Percentiles rank a stretch among this genome's conserved stretches.
Evolutionary conservation across 371 early-diverging fungal genomes (phyloP).

Genomic region (Actinomortierella wolfii): DNA sequence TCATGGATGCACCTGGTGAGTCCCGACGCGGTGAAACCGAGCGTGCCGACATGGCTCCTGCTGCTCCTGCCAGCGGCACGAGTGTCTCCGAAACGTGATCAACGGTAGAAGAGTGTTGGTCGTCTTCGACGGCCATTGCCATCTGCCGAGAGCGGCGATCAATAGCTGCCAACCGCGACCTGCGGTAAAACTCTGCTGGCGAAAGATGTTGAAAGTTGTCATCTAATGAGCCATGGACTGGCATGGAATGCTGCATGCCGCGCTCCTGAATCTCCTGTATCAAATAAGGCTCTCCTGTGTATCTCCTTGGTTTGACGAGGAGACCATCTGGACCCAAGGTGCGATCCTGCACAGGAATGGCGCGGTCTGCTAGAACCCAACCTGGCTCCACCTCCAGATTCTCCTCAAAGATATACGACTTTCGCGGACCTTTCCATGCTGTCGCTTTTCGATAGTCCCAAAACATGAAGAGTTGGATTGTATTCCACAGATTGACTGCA

Average conservation of each 20-base stretch:
- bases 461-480: slow-evolving; percentile 32
- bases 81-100: slow-evolving; percentile 22
- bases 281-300: slow-evolving; percentile 38
- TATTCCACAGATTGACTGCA: slow-evolving; percentile 40
- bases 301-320: slow-evolving; percentile 16
- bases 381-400: slow-evolving; percentile 5
- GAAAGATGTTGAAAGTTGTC: slow-evolving; percentile 8
- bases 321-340: slow-evolving; percentile 4
- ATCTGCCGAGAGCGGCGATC: slow-evolving; percentile 1
- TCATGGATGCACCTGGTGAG: slow-evolving; percentile 20
- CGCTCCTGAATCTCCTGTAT: slow-evolving; percentile 10
- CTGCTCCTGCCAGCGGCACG: slow-evolving; percentile 18
- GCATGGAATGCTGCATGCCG: slow-evolving; percentile 8
- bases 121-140: too few relatives aligned
- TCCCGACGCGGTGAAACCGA: slow-evolving; percentile 20
- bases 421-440: slow-evolving; percentile 24
- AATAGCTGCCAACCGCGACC: slow-evolving; percentile 11
- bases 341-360: slow-evolving; percentile 1
- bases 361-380: slow-evolving; percentile 18
- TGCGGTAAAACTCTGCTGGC: slow-evolving; percentile 34
- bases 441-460: slow-evolving; percentile 19
- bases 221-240: slow-evolving; percentile 8
- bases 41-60: slow-evolving; percentile 28
- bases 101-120: background rate
- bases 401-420: slow-evolving; percentile 18